Base-by-base conservation (phyloP, 768 basidiomycete species). In the Sarcodon sp. region DNA sequence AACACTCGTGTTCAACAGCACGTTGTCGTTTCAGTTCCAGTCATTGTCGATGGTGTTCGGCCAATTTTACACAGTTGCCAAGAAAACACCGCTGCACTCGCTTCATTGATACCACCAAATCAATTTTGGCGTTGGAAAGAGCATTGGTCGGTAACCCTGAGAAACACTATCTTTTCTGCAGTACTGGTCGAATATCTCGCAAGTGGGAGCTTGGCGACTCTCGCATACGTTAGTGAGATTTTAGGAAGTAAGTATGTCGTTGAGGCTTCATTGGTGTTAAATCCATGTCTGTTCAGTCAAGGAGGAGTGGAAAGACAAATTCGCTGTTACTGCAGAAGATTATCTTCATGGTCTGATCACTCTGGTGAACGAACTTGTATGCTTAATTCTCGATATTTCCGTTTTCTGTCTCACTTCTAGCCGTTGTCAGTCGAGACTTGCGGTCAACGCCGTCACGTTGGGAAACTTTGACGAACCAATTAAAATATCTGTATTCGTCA, bases 81-180 rank as follows among this genome's bases (percentile, higher is more conserved):
- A 49, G 73, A 70, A 15, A 71, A 67, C 7, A 71, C 61, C 8
- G 64, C 66, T 18, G 66, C 68, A 1, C 64, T 90, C n/a, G 79
- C 77, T 6, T 63, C 56, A 5, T 68, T 80, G 33, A 67, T 87
- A 21, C 87, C 87, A 31, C 69, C 68, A 32, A 77, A 83, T 54
- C 83, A 87, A 53, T 79, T 85, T 51, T 89, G 87, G 87, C 70
- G 77, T 48, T 89, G 83, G 83, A 87, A 83, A 59, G 84, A 87
- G 21, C 77, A 84, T 77, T 88, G 86, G 86, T 71, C 74, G 1
- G 77, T 76, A 56, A 79, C 83, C 3, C 60, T 88, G 35, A 71
- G 86, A 48, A 73, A 72, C 13, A 76, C 76, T 9, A 69, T 87
- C 0, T 89, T 83, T 55, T 71, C 75, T 36, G 77, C 77, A 0